Base-by-base conservation (phyloP, 2,329 filamentous ascomycete species). In the Periglandula ipomoeae region DNA sequence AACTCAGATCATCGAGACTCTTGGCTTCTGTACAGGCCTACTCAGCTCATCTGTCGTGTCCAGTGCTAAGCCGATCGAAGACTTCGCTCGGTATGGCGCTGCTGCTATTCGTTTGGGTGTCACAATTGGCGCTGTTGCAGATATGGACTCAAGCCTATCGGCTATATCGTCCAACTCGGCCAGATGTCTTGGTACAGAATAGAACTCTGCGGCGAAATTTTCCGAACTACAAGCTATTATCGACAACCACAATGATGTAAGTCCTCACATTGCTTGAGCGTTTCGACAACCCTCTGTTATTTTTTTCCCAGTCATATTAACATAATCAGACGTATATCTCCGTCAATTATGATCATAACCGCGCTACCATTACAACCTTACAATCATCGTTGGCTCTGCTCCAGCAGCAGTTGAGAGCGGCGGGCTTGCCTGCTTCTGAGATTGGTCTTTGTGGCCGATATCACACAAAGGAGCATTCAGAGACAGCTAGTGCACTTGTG, bases 331-430 rank as follows among this genome's bases (percentile, higher is more conserved):
- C 65, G 4, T 70, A 70, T 47, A 50, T 67, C 11, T 65, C 68
- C 3, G 65, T 69, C 5, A 32, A 56, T 5, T 66, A 60, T 39
- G 69, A 71, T 50, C 60, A 67, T 32, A 56, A 60, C 4, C 54
- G 67, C 5, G 64, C 62, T 5, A 70, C 67, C 0, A 44, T 71
- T 19, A 70, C 62, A 5, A 60, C 59, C 3, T 46, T 57, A n/a
- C 1, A 24, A 56, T 7, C 46, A 49, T 1, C 49, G 47, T 1
- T 53, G 4, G 32, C 54, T 1, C 35, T 8, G n/a, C 53, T 65
- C 7, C 47, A 52, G 30, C 56, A 39, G 40, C n/a, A 20, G 9
- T 24, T 52, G 4, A 39, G 24, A 43, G n/a, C 24, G 3, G 26
- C 48, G 5, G 50, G 48, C 1, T 8, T 52, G 9, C 15, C 11